Conservation (phyloP, 768 basidiomycete species). For the Russula vinacea region DNA sequence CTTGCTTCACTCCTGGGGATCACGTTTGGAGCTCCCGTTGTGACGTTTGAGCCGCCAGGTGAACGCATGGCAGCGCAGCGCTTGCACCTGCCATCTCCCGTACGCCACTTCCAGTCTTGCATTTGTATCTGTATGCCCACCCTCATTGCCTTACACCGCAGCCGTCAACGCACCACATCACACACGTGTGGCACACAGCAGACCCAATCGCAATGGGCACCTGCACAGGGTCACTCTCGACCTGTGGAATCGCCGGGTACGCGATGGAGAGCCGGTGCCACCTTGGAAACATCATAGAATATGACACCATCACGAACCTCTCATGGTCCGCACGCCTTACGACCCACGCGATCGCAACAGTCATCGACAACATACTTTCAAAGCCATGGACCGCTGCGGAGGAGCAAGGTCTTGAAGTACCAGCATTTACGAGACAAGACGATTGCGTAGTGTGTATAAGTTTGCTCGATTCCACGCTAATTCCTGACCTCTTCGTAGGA, state of each 20-base stretch:
- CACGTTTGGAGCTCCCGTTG: conserved; percentile 88
- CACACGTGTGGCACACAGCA: conserved; percentile 88
- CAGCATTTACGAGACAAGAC: conserved; percentile 48
- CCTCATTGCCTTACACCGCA: conserved; percentile 32
- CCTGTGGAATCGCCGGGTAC: conserved; percentile 84
- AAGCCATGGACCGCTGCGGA: conserved; percentile 67
- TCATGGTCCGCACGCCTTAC: conserved; percentile 84
- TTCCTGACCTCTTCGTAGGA: conserved; percentile 44
- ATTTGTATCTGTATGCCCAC: neutral
- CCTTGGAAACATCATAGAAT: conserved; percentile 72
- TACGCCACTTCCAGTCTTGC: conserved; percentile 38
- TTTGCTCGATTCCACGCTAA: conserved; percentile 3
- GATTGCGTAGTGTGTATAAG: conserved; percentile 64
- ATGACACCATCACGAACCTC: conserved; percentile 85
- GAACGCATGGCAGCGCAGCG: conserved; percentile 60
- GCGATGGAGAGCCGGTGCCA: conserved; percentile 68
- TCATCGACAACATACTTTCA: conserved; percentile 71
- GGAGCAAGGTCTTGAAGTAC: conserved; percentile 63
- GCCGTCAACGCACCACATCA: conserved; percentile 73
- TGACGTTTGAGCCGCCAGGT: conserved; percentile 83
- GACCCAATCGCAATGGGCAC: conserved; percentile 90
- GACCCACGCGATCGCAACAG: conserved; percentile 71
- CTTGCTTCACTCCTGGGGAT: conserved; percentile 82
- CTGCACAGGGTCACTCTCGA: conserved; percentile 72
- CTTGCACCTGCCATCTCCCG: conserved; percentile 84